A percentile compares a stretch with the other conserved stretches of the same genome.
phyloP scores from a whole-genome alignment of 2,329 filamentous ascomycete species.

The Botrytis porri region DNA sequence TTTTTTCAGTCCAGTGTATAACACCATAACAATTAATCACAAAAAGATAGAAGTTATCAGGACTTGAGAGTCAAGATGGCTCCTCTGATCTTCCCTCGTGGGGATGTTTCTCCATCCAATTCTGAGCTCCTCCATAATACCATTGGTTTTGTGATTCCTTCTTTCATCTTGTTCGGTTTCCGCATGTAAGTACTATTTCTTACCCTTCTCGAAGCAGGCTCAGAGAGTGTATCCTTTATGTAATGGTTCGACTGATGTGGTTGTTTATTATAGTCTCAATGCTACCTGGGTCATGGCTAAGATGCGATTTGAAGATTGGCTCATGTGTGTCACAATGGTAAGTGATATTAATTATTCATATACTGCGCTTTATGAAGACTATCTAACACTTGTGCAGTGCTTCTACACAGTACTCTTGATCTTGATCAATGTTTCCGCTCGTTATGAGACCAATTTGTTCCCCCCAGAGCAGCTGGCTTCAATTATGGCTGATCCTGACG shows the following conservation, averaged over 20 bases:
- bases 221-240: no score
- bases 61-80: background rate
- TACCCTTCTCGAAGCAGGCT: background rate
- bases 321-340: slow-evolving; percentile 41
- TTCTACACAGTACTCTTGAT: slow-evolving; percentile 40
- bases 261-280: slow-evolving; percentile 23
- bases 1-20: background rate
- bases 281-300: slow-evolving; percentile 24
- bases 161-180: slow-evolving; percentile 24
- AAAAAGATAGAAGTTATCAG: background rate
- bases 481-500: slow-evolving; percentile 39
- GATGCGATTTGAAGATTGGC: slow-evolving; percentile 39
- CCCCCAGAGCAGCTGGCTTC: slow-evolving; percentile 37
- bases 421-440: slow-evolving; percentile 40
- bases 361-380: background rate
- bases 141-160: slow-evolving; percentile 28
- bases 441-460: slow-evolving; percentile 42
- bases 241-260: background rate
- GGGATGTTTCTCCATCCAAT: slow-evolving; percentile 25
- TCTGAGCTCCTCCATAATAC: slow-evolving; percentile 28
- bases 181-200: slow-evolving; percentile 26
- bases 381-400: slow-evolving; percentile 30
- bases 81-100: slow-evolving; percentile 5
- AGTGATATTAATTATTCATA: slow-evolving; percentile 5
- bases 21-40: background rate